These are phyloP conservation scores for Termitomyces sp. DNA, from an alignment of 768 basidiomycete genomes.

Conservation along the genomic window DNA sequence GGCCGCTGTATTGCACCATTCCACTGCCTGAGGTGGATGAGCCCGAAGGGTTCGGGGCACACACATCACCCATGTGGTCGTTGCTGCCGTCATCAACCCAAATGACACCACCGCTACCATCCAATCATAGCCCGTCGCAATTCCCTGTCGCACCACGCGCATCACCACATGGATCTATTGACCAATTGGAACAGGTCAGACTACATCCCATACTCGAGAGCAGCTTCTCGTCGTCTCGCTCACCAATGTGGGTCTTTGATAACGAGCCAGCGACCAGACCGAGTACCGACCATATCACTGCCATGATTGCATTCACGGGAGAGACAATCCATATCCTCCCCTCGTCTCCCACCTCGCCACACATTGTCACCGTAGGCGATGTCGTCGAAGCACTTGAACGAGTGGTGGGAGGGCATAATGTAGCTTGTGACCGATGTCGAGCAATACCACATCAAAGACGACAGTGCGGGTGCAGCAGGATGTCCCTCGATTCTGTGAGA, in stretches of 20 bases:
- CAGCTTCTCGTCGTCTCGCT: background rate
- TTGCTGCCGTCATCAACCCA: background rate
- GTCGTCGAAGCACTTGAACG: constrained; percentile 3
- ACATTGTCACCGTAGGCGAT: constrained; percentile 7
- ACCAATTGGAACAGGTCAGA: background rate
- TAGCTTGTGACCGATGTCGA: background rate
- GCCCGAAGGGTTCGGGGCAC: background rate
- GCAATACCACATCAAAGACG: background rate
- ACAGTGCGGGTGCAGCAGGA: background rate
- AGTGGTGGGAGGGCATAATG: background rate
- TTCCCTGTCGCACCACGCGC: background rate
- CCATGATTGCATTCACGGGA: background rate
- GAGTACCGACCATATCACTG: constrained; percentile 2
- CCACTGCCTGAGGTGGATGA: constrained; percentile 2
- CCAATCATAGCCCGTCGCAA: constrained; percentile 1
- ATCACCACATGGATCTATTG: background rate
- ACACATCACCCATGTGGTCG: background rate
- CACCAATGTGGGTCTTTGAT: background rate
- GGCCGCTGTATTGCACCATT: constrained; percentile 7
- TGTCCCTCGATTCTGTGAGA: background rate
- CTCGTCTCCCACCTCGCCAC: background rate
- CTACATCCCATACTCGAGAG: constrained; percentile 1
- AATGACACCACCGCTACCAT: background rate
- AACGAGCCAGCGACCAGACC: constrained; percentile 4
- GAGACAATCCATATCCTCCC: constrained; percentile 2